Base-by-base conservation (phyloP, 768 basidiomycete genomes). In the Boletus rex-veris region DNA sequence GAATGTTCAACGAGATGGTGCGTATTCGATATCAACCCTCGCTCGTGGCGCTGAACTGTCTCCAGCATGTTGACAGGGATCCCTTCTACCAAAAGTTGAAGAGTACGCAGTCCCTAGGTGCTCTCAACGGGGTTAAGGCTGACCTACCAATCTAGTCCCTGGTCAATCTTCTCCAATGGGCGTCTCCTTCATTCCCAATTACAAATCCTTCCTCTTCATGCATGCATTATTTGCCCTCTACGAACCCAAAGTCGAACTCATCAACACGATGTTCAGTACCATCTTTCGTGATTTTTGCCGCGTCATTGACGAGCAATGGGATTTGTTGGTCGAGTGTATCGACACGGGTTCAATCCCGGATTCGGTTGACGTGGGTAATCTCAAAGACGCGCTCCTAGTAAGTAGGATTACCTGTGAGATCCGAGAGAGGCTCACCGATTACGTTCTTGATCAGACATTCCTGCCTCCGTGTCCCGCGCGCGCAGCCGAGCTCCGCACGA, bases 161-260 rank as follows among this genome's bases (percentile, higher is more conserved):
- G 30, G 45, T 7, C 54, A 59, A 24, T 62, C 58, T 7, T 60
- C 58, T 14, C 62, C 57, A 14, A 8, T 62, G 21, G 62, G 21
- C 0, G 57, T 54, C 19, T 67, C 61, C 6, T 60, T 58, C 19
- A 63, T 64, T n/a, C 5, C 46, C 16, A 50, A 60, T 38, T 64
- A 66, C 38, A 58, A 50, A 21, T 59, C 65, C 2, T 64, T 59
- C 51, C 52, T 67, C 9, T 60, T 62, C 33, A 53, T 57, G 49
- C 67, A 64, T 45, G 62, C 45, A 4, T 42, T 67, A 4, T 68
- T 64, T 14, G 58, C 60, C 9, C 52, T 64, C 33, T 55, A 61
- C 12, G 59, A 65, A 53, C 61, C 61, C 11, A 47, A 54, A 36
- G 43, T 66, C 14, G 59, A 55, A 31, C 44, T 59, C n/a, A 59